Base-by-base conservation (phyloP, 2,329 filamentous ascomycete genomes). In the Cercospora brassicicola region DNA sequence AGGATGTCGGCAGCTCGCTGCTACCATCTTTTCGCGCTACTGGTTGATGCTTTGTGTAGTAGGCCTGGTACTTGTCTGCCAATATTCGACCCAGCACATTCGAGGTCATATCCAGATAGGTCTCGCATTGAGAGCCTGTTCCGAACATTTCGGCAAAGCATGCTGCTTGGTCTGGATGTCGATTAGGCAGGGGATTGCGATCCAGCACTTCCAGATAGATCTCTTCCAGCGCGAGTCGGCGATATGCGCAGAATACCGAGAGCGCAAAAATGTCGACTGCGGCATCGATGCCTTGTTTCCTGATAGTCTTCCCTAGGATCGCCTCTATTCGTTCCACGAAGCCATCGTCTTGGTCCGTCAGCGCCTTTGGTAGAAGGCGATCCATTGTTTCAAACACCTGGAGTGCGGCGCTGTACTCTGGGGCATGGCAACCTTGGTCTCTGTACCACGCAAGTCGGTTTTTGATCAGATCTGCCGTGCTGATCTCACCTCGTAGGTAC, bases 81-180 rank as follows among this genome's bases (percentile, higher is more conserved):
- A 71, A 20, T 30, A 73, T 68, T 18, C 63, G 64, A 20, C 72
- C 72, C n/a, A 73, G 62, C 8, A 67, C 69, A 26, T 69, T 69
- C 1, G 72, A 67, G 20, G 69, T 72, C 69, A 89, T 82, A 67
- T 87, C 87, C 67, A 89, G 88, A 73, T 89, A 89, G 0, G 84
- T 82, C 68, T 89, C 86, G 73, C 88, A 90, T 64, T 87, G 85
- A 3, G 87, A 89, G 0, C 88, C 88, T 1, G 89, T 79, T 0
- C 87, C 87, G 77, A 88, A 89, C 0, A 88, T 83, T 74, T 89
- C 88, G 0, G 87, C 84, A 72, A 89, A 89, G 6, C 86, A 86
- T 33, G 87, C 87, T 13, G 87, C 87, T 75, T 90, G 88, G 66
- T 89, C 88, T 1, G 86, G 81, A 65, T 88, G 87, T 20, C 84